Conservation (phyloP, 768 basidiomycete species). For the Naganishia friedmannii region DNA sequence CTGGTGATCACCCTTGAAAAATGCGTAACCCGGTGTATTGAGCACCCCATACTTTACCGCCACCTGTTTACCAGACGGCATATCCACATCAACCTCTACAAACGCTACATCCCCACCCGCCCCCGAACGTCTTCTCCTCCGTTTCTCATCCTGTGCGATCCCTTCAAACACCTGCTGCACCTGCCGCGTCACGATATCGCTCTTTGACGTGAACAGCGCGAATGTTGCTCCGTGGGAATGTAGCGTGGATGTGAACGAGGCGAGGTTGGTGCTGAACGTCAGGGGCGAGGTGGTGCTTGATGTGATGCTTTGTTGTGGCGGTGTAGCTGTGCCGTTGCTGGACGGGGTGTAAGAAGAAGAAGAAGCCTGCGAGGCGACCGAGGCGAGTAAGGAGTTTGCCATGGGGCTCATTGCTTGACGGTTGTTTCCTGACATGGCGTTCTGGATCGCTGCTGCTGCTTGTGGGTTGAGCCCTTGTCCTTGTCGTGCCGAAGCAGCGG, state of each 20-base stretch:
- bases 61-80: conserved; percentile 64
- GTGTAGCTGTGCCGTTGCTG: conserved; percentile 40
- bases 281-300: conserved; percentile 63
- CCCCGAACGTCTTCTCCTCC: conserved; percentile 4
- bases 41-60: conserved; percentile 65
- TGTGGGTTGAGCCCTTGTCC: not conserved
- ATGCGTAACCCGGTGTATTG: conserved; percentile 84
- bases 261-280: conserved; percentile 69
- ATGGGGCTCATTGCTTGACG: conserved; percentile 55
- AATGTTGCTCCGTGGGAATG: conserved; percentile 67
- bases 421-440: conserved; percentile 34
- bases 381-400: conserved; percentile 56
- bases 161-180: conserved; percentile 74
- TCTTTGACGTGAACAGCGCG: conserved; percentile 75
- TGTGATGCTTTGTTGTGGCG: conserved; percentile 49
- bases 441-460: conserved; percentile 1
- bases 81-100: conserved; percentile 75
- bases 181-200: conserved; percentile 73
- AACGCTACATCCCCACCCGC: conserved; percentile 64
- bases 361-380: conserved; percentile 47
- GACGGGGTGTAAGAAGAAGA: conserved; percentile 33
- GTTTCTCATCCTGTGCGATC: conserved; percentile 51
- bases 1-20: conserved; percentile 66
- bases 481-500: conserved; percentile 40
- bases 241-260: conserved; percentile 69